A percentile compares a stretch with the other conserved stretches of the same genome.
These are phyloP conservation scores for Zarea fungicola DNA, from an alignment of 2,329 filamentous ascomycete species.

Conservation along the genomic window DNA sequence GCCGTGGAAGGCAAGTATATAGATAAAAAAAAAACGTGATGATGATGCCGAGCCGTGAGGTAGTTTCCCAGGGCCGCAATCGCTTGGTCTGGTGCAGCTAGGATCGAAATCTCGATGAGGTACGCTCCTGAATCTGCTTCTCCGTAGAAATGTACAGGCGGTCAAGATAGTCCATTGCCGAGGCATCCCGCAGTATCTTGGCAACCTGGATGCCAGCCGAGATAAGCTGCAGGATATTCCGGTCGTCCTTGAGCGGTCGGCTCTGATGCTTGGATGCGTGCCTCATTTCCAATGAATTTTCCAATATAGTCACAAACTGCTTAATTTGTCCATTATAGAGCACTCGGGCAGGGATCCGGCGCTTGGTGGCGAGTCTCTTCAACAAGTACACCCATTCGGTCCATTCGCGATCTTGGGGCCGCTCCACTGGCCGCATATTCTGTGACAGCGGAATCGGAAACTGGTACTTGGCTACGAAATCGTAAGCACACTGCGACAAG, in stretches of 20 bases:
- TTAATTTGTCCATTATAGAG: conserved; percentile 89
- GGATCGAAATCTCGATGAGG: conserved; percentile 34
- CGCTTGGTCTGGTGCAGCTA: background rate
- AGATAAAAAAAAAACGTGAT: conserved; percentile 11
- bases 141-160: conserved; percentile 78
- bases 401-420: conserved; percentile 77
- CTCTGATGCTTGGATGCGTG: conserved; percentile 80
- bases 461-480: conserved; percentile 87
- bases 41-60: background rate
- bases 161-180: conserved; percentile 78
- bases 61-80: background rate
- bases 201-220: conserved; percentile 83
- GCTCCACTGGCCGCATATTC: conserved; percentile 72
- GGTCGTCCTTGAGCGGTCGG: conserved; percentile 78
- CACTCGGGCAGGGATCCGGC: conserved; percentile 76
- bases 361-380: conserved; percentile 79
- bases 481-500: conserved; percentile 78
- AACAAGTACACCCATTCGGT: conserved; percentile 88
- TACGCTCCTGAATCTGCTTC: conserved; percentile 67
- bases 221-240: conserved; percentile 82
- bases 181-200: conserved; percentile 79
- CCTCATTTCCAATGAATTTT: conserved; percentile 84
- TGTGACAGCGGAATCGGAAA: conserved; percentile 81
- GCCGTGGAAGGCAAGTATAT: conserved; percentile 2
- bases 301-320: conserved; percentile 80